A percentile compares a stretch with the other conserved stretches of the same genome.
Conservation (phyloP, 345 rosid genomes). For the Melaleuca quinquenervia region DNA sequence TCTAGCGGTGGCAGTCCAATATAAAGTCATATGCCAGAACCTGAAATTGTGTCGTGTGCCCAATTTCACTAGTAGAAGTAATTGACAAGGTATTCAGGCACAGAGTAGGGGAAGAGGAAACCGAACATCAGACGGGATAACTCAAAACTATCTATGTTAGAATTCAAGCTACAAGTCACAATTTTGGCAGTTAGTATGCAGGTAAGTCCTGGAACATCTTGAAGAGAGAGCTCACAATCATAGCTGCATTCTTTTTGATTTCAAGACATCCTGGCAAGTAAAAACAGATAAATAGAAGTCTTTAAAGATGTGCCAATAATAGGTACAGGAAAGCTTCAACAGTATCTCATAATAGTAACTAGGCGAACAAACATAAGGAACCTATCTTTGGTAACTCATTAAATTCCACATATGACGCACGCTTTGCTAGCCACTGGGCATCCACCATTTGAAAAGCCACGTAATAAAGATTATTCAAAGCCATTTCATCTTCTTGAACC, state of each 20-base stretch:
- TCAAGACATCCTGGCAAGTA: conserved; percentile 62
- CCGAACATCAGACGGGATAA: neutral
- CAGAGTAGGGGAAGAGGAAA: neutral
- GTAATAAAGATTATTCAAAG: conserved; percentile 73
- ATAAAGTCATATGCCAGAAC: neutral
- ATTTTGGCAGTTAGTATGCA: conserved; percentile 43
- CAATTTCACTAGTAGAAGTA: neutral
- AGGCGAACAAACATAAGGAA: neutral
- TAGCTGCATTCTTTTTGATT: conserved; percentile 59
- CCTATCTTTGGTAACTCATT: conserved; percentile 18
- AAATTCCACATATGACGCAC: conserved; percentile 80
- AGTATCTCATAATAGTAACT: neutral
- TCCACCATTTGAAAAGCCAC: conserved; percentile 60
- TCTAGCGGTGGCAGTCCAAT: neutral
- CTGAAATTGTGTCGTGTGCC: neutral
- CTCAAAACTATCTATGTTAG: neutral
- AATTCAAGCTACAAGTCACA: conserved; percentile 2
- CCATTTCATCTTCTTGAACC: conserved; percentile 61
- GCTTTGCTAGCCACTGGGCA: neutral
- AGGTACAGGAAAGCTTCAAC: neutral
- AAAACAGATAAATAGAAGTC: neutral
- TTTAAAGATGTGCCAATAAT: neutral
- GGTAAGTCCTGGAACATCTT: conserved; percentile 62
- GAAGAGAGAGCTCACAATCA: conserved; percentile 60
- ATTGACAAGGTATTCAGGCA: neutral